Conservation (phyloP, 768 basidiomycete genomes). For the Dentipellis fragilis region DNA sequence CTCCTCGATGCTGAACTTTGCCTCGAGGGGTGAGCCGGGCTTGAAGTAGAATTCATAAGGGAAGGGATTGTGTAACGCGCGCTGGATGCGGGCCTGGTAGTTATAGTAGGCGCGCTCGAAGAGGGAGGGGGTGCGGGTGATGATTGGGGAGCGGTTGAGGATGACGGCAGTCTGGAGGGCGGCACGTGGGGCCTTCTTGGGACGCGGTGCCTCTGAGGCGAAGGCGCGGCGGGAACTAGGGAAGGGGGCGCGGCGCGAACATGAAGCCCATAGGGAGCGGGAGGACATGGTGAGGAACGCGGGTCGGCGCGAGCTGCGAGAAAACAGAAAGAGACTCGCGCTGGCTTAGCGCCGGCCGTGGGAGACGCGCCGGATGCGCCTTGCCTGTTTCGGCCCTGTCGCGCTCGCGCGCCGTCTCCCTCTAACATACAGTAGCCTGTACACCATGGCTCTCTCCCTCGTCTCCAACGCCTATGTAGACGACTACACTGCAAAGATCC, state of each 20-base stretch:
- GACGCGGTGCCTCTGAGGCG: no score
- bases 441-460: slow-evolving; percentile 60
- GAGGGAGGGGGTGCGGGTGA: slow-evolving; percentile 59
- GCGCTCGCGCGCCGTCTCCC: no score
- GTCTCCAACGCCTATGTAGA: slow-evolving; percentile 81
- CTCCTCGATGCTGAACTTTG: slow-evolving; percentile 71
- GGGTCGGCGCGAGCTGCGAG: no score
- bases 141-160: slow-evolving; percentile 66
- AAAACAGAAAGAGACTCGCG: no score
- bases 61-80: slow-evolving; percentile 81
- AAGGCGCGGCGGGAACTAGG: no score
- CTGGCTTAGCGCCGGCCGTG: no score
- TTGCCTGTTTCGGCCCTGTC: no score
- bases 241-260: no score
- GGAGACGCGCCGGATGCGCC: no score
- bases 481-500: slow-evolving; percentile 79
- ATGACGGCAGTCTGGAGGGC: slow-evolving; percentile 53
- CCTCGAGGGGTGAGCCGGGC: slow-evolving; percentile 76
- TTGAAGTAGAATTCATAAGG: slow-evolving; percentile 92
- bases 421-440: no score
- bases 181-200: slow-evolving; percentile 9
- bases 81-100: slow-evolving; percentile 76
- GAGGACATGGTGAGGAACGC: no score
- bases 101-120: slow-evolving; percentile 77
- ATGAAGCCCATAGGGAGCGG: no score